These are phyloP conservation scores for Brettanomyces naardenensis DNA, from an alignment of 805 yeast species.

Conservation along the genomic window DNA sequence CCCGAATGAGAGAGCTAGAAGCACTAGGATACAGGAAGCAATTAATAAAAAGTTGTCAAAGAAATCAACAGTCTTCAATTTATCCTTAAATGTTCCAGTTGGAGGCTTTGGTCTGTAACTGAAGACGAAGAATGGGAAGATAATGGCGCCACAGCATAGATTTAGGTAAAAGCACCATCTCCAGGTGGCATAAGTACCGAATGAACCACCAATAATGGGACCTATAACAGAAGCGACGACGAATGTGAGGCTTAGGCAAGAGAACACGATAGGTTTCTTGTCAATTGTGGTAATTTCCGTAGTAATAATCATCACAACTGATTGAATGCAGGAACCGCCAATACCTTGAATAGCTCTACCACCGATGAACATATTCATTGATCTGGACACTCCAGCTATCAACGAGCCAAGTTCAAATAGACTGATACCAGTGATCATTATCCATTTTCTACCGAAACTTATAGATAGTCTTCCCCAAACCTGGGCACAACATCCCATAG, in stretches of 20 bases:
- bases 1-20: conserved; percentile 51
- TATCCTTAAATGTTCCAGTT: conserved; percentile 18
- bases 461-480: conserved; percentile 51
- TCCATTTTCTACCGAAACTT: conserved; percentile 46
- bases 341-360: conserved; percentile 68
- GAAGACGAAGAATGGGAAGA: conserved; percentile 5
- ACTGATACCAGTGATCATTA: conserved; percentile 37
- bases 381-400: conserved; percentile 44
- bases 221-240: conserved; percentile 49
- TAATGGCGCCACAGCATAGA: conserved; percentile 56
- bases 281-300: conserved; percentile 44
- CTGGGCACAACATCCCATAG: conserved; percentile 46
- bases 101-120: conserved; percentile 5
- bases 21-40: conserved; percentile 35
- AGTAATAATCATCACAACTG: conserved; percentile 48
- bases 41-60: conserved; percentile 37
- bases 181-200: conserved; percentile 47
- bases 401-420: conserved; percentile 59
- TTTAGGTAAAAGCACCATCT: conserved; percentile 73
- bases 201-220: conserved; percentile 61
- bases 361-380: conserved; percentile 53
- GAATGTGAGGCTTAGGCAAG: conserved; percentile 35
- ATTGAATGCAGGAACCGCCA: conserved; percentile 70
- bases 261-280: conserved; percentile 32
- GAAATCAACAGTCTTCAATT: conserved; percentile 36